Evolutionary conservation across 345 rosid species (phyloP).

Genomic region (Populus pruinosa): DNA sequence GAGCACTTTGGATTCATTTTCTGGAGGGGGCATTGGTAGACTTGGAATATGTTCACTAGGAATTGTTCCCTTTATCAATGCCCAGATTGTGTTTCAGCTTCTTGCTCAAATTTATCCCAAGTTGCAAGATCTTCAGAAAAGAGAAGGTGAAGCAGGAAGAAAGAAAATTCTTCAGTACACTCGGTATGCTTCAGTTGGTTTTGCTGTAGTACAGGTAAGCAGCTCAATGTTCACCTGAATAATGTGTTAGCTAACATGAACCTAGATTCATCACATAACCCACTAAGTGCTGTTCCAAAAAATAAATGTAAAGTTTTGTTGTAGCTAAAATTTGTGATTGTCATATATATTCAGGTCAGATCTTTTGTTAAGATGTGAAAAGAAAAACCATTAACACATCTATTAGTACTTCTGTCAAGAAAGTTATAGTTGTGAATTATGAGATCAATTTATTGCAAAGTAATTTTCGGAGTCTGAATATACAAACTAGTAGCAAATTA

Average conservation of each 20-base stretch:
- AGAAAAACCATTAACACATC: neutral
- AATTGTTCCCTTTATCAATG: constrained; percentile 93
- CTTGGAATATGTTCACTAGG: constrained; percentile 96
- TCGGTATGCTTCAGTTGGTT: constrained; percentile 90
- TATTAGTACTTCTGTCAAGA: neutral
- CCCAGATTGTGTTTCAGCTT: constrained; percentile 96
- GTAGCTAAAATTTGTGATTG: neutral
- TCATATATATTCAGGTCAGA: neutral
- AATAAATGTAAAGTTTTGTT: neutral
- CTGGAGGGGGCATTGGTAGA: constrained; percentile 97
- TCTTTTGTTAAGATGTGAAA: neutral
- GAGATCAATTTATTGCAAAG: neutral
- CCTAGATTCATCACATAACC: neutral
- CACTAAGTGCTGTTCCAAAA: neutral
- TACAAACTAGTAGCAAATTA: neutral
- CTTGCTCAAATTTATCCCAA: constrained; percentile 96
- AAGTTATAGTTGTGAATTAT: constrained; percentile 1
- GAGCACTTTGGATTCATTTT: constrained; percentile 92
- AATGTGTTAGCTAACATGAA: constrained; percentile 6
- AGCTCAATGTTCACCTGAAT: neutral
- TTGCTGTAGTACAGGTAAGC: constrained; percentile 75
- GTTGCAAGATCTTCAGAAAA: constrained; percentile 96
- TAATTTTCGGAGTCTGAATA: neutral
- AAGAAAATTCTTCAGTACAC: constrained; percentile 93
- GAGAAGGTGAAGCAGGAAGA: constrained; percentile 99